Base-by-base conservation (phyloP, 495 filamentous ascomycete genomes). In the Aspergillus bridgeri region DNA sequence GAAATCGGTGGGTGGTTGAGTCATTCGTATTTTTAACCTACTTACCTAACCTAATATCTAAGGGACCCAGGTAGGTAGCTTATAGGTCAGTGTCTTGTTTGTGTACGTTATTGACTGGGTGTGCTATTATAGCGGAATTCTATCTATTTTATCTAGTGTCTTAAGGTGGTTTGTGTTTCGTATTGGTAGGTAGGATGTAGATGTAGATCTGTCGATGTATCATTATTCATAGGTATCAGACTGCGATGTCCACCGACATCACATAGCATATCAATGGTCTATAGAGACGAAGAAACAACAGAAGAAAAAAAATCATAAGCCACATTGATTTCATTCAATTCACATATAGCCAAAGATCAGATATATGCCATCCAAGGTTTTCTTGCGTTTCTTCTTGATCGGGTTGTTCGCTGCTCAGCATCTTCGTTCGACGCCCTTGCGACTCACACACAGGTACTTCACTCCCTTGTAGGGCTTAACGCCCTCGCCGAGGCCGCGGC, bases 391-490 rank as follows among this genome's bases (percentile, higher is more conserved):
- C 11, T 29, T 24, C 4, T 23, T n/a, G 5, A 2, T 25, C 42
- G 13, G 42, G 20, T 42, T 47, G n/a, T 42, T 18, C 15, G n/a
- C 5, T 15, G 13, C 19, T 71, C 58, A 79, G 54, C 72, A 76
- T 51, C 77, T 67, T 21, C 75, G 63, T 73, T 98, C 94, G 43
- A 99, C 81, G 3, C 95, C 95, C 45, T 83, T 84, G 60, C 83
- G 85, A 72, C 91, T 96, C 25, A 94, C 85, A 61, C 91, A 96
- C 56, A 98, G 69, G 72, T 99, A 99, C 74, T 98, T 99, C 48
- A 98, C 94, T 13, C 94, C 95, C 76, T 98, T 99, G 71, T 96
- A 99, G 43, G 95, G 94, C 71, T 90, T 92, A 45, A 98, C 83
- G 11, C 87, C 84, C 62, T 96, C 90, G 0, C 91, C 92, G 11